Conservation (phyloP, 805 yeast species). For the Zygoascus ofunaensis region DNA sequence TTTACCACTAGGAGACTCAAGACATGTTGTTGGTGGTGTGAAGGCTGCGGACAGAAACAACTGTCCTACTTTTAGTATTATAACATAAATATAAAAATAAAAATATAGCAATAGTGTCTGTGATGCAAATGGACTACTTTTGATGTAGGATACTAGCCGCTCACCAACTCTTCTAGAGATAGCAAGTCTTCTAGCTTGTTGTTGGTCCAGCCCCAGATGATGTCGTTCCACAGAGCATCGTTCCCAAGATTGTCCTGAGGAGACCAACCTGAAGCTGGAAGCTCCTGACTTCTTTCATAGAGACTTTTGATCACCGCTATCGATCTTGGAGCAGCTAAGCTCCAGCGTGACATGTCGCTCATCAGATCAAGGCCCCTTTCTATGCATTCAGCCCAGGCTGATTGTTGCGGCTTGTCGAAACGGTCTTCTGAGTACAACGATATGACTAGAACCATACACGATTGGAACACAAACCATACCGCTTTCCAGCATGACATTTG, state of each 20-base stretch:
- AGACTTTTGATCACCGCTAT: neutral
- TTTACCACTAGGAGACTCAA: neutral
- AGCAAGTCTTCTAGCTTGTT: neutral
- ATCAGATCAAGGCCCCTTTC: neutral
- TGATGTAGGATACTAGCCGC: too few relatives aligned
- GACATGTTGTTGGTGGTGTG: neutral
- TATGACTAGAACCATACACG: neutral
- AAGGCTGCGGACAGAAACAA: too few relatives aligned
- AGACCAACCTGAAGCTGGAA: conserved; percentile 1
- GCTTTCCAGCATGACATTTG: conserved; percentile 3
- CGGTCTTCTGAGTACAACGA: conserved; percentile 1
- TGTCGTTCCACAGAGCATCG: neutral
- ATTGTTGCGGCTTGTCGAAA: neutral
- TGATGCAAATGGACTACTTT: too few relatives aligned
- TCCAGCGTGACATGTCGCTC: neutral
- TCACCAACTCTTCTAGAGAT: neutral
- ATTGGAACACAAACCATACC: conserved; percentile 4
- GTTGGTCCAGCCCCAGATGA: neutral
- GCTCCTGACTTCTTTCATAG: neutral
- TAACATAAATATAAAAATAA: too few relatives aligned
- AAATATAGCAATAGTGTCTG: too few relatives aligned
- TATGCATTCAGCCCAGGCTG: neutral
- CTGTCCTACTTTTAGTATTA: too few relatives aligned
- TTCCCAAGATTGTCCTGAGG: neutral
- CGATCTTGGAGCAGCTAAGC: neutral